Evolutionary conservation across 257 asterid genomes (phyloP).

Genomic region (Lithospermum erythrorhizon): DNA sequence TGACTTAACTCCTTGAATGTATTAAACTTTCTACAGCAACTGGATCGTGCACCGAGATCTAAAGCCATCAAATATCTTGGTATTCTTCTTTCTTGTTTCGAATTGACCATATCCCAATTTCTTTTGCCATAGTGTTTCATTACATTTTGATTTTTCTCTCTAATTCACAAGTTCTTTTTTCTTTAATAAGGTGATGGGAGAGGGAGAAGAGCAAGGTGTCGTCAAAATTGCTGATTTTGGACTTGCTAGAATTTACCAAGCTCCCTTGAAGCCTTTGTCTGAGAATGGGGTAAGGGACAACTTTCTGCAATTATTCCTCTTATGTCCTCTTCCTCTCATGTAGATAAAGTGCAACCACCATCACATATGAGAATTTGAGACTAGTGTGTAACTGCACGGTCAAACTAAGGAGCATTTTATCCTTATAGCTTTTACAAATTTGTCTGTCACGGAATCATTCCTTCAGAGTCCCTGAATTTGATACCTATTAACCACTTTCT

Average conservation of each 20-base stretch:
- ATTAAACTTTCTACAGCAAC: conserved; percentile 50
- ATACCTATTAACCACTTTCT: background rate
- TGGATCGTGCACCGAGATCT: conserved; percentile 98
- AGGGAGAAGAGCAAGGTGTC: conserved; percentile 96
- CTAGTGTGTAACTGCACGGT: too few species aligned
- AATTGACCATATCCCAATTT: background rate
- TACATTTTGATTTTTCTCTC: conserved; percentile 2
- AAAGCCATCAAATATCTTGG: conserved; percentile 97
- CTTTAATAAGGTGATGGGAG: conserved; percentile 84
- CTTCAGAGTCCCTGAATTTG: too few species aligned
- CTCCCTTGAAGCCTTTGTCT: conserved; percentile 74
- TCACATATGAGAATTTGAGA: too few species aligned
- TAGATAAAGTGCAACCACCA: background rate
- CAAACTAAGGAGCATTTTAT: too few species aligned
- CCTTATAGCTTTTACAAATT: too few species aligned
- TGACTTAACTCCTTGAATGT: conserved; percentile 9
- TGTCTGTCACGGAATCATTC: too few species aligned
- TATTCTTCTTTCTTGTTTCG: conserved; percentile 14
- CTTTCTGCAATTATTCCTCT: background rate
- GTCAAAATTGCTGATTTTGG: conserved; percentile 96
- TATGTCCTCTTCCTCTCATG: background rate
- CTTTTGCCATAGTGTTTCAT: background rate
- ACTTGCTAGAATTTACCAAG: conserved; percentile 93
- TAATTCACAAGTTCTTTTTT: conserved; percentile 11
- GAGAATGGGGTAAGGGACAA: conserved; percentile 76